Evolutionary conservation across 306 rosid genomes (phyloP).

Genomic region (Casuarina glauca): DNA sequence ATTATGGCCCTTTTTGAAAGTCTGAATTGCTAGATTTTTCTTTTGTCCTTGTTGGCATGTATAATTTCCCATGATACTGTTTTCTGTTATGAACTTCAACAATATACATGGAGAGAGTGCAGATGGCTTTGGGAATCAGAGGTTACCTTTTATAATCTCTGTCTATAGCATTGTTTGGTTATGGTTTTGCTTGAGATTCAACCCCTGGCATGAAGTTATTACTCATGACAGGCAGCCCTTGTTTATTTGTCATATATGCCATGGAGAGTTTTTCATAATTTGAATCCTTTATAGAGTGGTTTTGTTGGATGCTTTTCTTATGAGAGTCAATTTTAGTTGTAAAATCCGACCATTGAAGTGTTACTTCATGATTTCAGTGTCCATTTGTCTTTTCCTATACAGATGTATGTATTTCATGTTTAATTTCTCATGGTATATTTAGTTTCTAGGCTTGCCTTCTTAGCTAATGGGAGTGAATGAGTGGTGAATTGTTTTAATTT

Average conservation of each 20-base stretch:
- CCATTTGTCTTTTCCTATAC: not conserved
- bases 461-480: not conserved
- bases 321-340: not conserved
- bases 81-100: not conserved
- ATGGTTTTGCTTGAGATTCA: not conserved
- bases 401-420: not conserved
- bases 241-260: not conserved
- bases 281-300: not conserved
- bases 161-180: not conserved
- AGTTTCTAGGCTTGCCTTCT: not conserved
- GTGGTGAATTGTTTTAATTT: not conserved
- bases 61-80: not conserved
- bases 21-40: not conserved
- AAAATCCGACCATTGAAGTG: not conserved
- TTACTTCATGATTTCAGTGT: not conserved
- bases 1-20: not conserved
- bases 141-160: not conserved
- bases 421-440: not conserved
- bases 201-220: not conserved
- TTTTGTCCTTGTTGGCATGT: not conserved
- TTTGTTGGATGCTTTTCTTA: not conserved
- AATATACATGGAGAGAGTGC: not conserved
- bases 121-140: not conserved
- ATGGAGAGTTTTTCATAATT: not conserved
- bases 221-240: not conserved